Evolutionary conservation across 202 grass and related monocot species (phyloP).

Genomic region (Eragrostis tef): DNA sequence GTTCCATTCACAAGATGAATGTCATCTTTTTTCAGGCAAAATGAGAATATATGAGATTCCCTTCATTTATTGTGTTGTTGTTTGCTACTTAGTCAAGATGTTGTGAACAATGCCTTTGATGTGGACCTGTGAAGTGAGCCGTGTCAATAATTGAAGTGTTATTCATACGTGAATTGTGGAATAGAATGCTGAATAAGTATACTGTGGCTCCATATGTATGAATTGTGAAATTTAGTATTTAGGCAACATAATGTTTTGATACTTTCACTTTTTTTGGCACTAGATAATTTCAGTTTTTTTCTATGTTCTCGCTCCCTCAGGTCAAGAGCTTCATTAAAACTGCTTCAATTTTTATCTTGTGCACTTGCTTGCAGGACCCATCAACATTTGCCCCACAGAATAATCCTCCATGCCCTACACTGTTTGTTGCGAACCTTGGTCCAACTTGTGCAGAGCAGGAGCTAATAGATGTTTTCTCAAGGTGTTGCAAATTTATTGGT

Average conservation of each 20-base stretch:
- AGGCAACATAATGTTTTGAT: not conserved
- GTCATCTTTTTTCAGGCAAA: not conserved
- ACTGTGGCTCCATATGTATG: not conserved
- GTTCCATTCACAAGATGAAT: not conserved
- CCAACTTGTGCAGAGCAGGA: conserved; percentile 73
- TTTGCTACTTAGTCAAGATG: not conserved
- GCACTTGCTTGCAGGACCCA: conserved; percentile 59
- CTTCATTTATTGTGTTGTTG: not conserved
- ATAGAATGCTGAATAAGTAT: not conserved
- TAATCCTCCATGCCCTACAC: conserved; percentile 85
- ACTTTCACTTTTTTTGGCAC: not conserved
- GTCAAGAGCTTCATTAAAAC: conserved; percentile 10
- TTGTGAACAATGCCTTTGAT: conserved; percentile 18
- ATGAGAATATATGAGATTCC: not conserved
- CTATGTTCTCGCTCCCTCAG: not conserved
- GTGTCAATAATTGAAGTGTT: not conserved
- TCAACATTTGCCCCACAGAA: conserved; percentile 64
- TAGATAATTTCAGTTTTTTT: not conserved
- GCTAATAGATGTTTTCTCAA: conserved; percentile 79
- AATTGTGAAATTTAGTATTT: not conserved
- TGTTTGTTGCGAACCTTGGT: conserved; percentile 91
- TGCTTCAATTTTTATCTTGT: conserved; percentile 11
- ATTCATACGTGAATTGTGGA: not conserved
- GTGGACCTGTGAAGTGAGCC: conserved; percentile 4
- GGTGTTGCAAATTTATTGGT: conserved; percentile 52